Base-by-base conservation (phyloP, 2,329 filamentous ascomycete species). In the Aspergillus hiratsukae region DNA sequence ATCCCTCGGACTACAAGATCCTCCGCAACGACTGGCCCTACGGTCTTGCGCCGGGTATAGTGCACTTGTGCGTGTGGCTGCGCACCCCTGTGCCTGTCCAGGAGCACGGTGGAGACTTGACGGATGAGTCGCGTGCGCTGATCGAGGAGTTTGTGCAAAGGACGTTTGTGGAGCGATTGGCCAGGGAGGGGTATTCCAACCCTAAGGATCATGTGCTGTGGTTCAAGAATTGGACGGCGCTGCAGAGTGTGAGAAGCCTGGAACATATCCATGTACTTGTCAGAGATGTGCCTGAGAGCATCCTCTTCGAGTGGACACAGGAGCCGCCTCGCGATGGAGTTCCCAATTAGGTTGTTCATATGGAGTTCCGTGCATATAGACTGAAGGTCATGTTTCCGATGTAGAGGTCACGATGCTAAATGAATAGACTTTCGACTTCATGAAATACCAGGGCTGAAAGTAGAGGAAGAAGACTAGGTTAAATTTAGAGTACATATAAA, bases 11-110 rank as follows among this genome's bases (percentile, higher is more conserved):
- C 69, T 86, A 80, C 69, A 77, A 73, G 55, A 80, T 86, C 54
- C 72, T 86, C 49, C 73, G 74, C 46, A 87, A 87, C 64, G 84
- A 87, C 68, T 87, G 84, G 84, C 81, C 83, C 1, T 87, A 87
- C 68, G 83, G 82, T 3, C 64, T 86, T 19, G 78, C 72, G 1
- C 66, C 74, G 1, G 82, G 80, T 3, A 82, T 87, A 59, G 70
- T 66, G 17, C 84, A 87, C 65, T 69, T 87, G 0, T 72, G 82
- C 5, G 79, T 86, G 25, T 87, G 84, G 84, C 68, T 78, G 31
- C 81, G 81, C 54, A 80, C 76, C 5, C 76, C 77, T 0, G 77
- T 83, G 21, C 68, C 76, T 1, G 76, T 78, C 3, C 74, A 79
- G 57, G 69, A 73, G 17, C 67, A 69, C 0, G 74, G 72, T 51